phyloP scores from a whole-genome alignment of 306 rosid species.

The Castanospermum australe region DNA sequence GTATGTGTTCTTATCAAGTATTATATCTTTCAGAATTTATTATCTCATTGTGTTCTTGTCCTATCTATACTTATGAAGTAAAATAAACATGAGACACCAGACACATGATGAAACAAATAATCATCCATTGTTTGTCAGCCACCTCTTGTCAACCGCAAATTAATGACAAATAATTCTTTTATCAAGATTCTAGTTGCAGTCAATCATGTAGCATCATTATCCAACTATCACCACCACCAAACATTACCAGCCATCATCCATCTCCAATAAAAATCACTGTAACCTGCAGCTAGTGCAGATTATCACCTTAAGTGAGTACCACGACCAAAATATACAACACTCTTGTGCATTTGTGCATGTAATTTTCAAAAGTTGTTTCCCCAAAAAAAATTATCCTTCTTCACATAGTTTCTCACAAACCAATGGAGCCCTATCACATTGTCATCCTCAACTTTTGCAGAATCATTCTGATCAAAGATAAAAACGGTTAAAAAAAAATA shows the following conservation, averaged over 20 bases:
- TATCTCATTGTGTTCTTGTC: neutral
- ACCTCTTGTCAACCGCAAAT: neutral
- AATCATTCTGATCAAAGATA: too few species aligned
- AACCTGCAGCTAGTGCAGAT: neutral
- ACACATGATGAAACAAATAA: conserved; percentile 11
- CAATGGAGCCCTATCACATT: neutral
- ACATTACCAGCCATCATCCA: neutral
- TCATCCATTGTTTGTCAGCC: neutral
- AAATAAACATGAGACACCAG: neutral
- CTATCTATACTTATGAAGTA: neutral
- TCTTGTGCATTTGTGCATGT: neutral
- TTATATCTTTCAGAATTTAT: neutral
- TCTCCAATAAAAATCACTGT: neutral
- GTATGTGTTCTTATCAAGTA: neutral
- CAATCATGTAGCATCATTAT: neutral
- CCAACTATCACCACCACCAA: neutral
- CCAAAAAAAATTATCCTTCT: neutral
- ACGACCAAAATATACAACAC: neutral
- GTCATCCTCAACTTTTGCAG: too few species aligned
- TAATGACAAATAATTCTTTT: neutral
- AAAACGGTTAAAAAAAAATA: too few species aligned
- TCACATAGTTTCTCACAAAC: neutral
- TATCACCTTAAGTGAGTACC: neutral
- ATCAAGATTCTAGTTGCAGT: neutral
- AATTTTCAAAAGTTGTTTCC: neutral